Evolutionary conservation across 805 yeast species (phyloP).

Genomic region (Clavispora phyllophila): DNA sequence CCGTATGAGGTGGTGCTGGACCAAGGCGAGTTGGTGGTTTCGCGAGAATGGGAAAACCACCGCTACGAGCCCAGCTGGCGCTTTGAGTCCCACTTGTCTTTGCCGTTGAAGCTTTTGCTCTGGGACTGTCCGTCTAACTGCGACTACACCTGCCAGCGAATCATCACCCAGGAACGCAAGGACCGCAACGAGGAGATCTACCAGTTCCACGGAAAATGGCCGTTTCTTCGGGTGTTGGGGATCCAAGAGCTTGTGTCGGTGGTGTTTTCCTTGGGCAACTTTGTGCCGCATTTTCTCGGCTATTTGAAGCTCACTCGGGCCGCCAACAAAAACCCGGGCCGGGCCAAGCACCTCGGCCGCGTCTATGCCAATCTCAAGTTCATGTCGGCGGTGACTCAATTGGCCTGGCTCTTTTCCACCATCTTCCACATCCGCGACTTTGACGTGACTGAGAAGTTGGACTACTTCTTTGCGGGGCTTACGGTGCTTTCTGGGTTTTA

Average conservation of each 20-base stretch:
- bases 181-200: constrained; percentile 46
- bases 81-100: constrained; percentile 39
- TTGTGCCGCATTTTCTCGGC: constrained; percentile 24
- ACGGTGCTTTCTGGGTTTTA: constrained; percentile 80
- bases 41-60: constrained; percentile 14
- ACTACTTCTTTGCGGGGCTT: constrained; percentile 89
- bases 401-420: constrained; percentile 85
- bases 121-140: constrained; percentile 54
- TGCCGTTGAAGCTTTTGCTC: constrained; percentile 40
- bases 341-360: constrained; percentile 1
- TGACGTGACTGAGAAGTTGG: constrained; percentile 73
- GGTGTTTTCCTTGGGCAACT: constrained; percentile 59
- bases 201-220: constrained; percentile 99
- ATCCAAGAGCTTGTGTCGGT: constrained; percentile 82
- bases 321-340: background rate
- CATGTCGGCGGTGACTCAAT: constrained; percentile 56
- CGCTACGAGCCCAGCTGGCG: constrained; percentile 28
- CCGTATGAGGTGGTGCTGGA: constrained; percentile 23
- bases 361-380: constrained; percentile 26
- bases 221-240: constrained; percentile 72
- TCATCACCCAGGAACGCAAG: constrained; percentile 55
- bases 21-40: constrained; percentile 17
- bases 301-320: constrained; percentile 6
- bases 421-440: constrained; percentile 87
- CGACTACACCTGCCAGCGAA: constrained; percentile 88